phyloP scores from a whole-genome alignment of 495 filamentous ascomycete species.

The Daldinia caldariorum region DNA sequence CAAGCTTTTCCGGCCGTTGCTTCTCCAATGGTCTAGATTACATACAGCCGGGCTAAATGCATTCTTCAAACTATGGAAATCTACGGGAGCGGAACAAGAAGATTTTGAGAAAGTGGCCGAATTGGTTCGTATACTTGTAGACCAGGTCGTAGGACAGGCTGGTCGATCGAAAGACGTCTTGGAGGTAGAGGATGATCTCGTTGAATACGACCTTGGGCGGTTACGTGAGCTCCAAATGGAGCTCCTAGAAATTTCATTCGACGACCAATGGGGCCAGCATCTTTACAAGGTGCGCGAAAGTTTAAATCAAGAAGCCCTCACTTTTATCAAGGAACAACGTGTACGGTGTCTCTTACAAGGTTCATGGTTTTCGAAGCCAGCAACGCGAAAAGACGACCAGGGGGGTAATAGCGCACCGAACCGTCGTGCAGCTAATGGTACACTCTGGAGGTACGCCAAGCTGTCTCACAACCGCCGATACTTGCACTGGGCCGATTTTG shows the following conservation, averaged over 20 bases:
- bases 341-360: constrained; percentile 91
- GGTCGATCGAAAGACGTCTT: constrained; percentile 83
- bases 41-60: constrained; percentile 88
- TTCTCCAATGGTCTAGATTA: constrained; percentile 96
- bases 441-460: constrained; percentile 81
- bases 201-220: constrained; percentile 79
- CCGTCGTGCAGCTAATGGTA: constrained; percentile 52
- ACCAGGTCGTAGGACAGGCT: constrained; percentile 88
- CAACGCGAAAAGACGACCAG: constrained; percentile 52
- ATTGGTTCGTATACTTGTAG: constrained; percentile 87
- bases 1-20: constrained; percentile 83
- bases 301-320: constrained; percentile 87
- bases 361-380: constrained; percentile 82
- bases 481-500: constrained; percentile 92
- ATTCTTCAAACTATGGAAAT: constrained; percentile 93
- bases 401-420: constrained; percentile 49
- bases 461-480: constrained; percentile 91
- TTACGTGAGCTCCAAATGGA: constrained; percentile 95
- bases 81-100: constrained; percentile 79
- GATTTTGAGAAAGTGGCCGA: constrained; percentile 95
- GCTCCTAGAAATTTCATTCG: constrained; percentile 86
- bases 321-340: constrained; percentile 96
- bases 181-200: constrained; percentile 88
- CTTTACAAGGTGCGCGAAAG: constrained; percentile 90
- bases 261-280: constrained; percentile 93